These are phyloP conservation scores for Aspergillus latus DNA, from an alignment of 2,329 filamentous ascomycete species.

Conservation along the genomic window DNA sequence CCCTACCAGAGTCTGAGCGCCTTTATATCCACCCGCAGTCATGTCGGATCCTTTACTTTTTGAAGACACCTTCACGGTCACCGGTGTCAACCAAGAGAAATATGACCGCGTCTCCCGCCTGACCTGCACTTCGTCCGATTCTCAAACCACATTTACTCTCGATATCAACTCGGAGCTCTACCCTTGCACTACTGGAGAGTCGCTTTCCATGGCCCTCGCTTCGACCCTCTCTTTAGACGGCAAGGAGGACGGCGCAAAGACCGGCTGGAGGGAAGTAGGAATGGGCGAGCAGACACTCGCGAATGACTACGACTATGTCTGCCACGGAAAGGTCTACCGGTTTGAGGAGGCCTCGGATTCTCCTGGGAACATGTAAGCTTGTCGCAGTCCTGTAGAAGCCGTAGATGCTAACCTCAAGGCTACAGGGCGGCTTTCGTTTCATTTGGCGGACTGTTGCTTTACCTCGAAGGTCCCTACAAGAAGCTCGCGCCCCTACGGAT, in stretches of 20 bases:
- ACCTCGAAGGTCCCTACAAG: slow-evolving; percentile 90
- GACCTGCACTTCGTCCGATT: slow-evolving; percentile 71
- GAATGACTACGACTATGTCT: slow-evolving; percentile 54
- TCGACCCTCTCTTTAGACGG: slow-evolving; percentile 86
- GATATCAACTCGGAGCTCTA: slow-evolving; percentile 96
- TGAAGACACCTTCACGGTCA: slow-evolving; percentile 87
- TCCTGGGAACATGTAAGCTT: slow-evolving; percentile 78
- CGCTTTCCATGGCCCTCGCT: slow-evolving; percentile 76
- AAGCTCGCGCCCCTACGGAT: slow-evolving; percentile 89
- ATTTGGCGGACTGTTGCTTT: slow-evolving; percentile 88
- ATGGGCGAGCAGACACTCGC: slow-evolving; percentile 59
- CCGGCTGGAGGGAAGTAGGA: slow-evolving; percentile 73
- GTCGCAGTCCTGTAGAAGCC: not conserved
- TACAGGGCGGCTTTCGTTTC: slow-evolving; percentile 87
- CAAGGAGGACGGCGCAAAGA: slow-evolving; percentile 65
- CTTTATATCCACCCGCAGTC: slow-evolving; percentile 38
- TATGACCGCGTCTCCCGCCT: slow-evolving; percentile 95
- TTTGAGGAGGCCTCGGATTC: slow-evolving; percentile 56
- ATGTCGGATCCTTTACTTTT: slow-evolving; percentile 89
- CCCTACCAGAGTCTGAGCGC: not conserved
- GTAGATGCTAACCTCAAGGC: slow-evolving; percentile 24
- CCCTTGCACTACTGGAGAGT: slow-evolving; percentile 71
- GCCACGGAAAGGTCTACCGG: slow-evolving; percentile 53
- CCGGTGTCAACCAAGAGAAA: slow-evolving; percentile 74
- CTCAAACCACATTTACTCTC: slow-evolving; percentile 73